Conservation (phyloP, 1,284 basidiomycete species). For the Pseudozyma flocculosa region DNA sequence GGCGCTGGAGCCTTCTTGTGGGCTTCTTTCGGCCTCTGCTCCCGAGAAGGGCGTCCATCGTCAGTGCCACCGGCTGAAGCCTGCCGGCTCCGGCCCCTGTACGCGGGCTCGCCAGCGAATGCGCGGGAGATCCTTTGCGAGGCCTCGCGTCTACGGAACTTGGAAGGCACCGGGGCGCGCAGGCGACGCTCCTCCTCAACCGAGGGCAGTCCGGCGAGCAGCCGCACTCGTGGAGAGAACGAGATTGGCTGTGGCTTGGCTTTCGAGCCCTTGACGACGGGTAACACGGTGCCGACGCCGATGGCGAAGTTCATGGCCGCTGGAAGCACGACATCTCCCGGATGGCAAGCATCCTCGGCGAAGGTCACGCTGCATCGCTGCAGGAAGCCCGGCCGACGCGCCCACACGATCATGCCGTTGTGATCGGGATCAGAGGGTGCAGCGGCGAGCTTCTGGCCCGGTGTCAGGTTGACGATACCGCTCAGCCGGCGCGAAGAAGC, state of each 20-base stretch:
- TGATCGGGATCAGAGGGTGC: conserved; percentile 4
- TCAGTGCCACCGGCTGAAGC: no score
- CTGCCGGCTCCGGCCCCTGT: no score
- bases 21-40: background rate
- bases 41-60: background rate
- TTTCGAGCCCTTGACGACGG: background rate
- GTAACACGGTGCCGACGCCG: background rate
- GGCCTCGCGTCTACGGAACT: conserved; percentile 17
- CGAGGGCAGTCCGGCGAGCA: conserved; percentile 29
- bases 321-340: conserved; percentile 20
- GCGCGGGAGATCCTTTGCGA: no score
- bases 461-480: conserved; percentile 2
- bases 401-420: conserved; percentile 31
- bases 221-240: conserved; percentile 24
- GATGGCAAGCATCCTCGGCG: conserved; percentile 13
- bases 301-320: conserved; percentile 2
- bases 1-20: conserved; percentile 16
- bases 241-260: conserved; percentile 6
- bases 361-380: conserved; percentile 8
- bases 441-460: conserved; percentile 2
- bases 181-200: conserved; percentile 17
- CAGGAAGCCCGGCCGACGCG: conserved; percentile 13
- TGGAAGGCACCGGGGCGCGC: conserved; percentile 6
- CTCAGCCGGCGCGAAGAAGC: conserved; percentile 3
- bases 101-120: no score